Base-by-base conservation (phyloP, 768 basidiomycete genomes). In the Agaricus bisporus region DNA sequence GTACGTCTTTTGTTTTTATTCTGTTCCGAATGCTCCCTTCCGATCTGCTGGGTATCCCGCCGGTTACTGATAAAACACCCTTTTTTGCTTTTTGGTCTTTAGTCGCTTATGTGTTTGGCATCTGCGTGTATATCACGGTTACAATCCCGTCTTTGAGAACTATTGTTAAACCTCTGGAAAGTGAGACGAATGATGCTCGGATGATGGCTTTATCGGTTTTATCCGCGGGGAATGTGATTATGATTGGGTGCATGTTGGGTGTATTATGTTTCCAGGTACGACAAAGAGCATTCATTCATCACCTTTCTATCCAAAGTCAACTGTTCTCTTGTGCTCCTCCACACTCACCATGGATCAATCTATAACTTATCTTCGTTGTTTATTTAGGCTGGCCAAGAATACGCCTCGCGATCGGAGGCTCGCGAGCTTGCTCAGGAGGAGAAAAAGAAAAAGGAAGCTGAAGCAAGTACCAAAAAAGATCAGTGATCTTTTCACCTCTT, bases 141-240 rank as follows among this genome's bases (percentile, higher is more conserved):
- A 85, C 85, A 20, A 75, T 97, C 50, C 89, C 88, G 17, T 76
- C 80, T 20, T 74, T 95, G 53, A 82, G 85, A 42, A 89, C 90
- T 14, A 81, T 94, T 52, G 88, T 81, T 10, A 73, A 72, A 22
- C 88, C 88, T 12, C 54, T 73, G 29, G 74, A 69, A 22, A 68
- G 65, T 12, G 86, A 90, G 56, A 83, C 83, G 25, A 70, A 74
- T 18, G 71, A 70, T 17, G 88, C 91, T 66, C 81, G 80, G 58
- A 67, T 88, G 54, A 85, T 92, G 62, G 90, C 93, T 17, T 73
- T 98, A 65, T 81, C 81, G 49, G 76, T 97, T 4, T 73, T 95
- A 20, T 82, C 86, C 25, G 95, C 95, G 5, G 93, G 86, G 9
- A 95, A 97, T 64, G 80, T 89, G 46, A 85, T 98, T 55, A 85